phyloP scores from a whole-genome alignment of 257 asterid genomes.

The Fraxinus americana region DNA sequence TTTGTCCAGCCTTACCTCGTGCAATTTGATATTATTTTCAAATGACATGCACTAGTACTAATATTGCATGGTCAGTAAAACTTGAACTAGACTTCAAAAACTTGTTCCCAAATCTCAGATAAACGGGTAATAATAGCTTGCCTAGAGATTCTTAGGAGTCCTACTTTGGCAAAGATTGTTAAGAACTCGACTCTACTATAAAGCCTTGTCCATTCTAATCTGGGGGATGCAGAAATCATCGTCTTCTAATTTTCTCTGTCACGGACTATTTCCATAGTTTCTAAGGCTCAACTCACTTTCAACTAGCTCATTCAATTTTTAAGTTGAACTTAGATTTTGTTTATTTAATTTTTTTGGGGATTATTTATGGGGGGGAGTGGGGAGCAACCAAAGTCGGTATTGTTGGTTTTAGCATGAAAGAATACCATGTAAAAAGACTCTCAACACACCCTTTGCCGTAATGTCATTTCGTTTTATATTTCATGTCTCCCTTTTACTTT shows the following conservation, averaged over 20 bases:
- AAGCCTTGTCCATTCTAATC: not conserved
- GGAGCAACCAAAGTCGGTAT: not conserved
- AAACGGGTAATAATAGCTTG: not conserved
- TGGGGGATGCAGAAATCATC: not conserved
- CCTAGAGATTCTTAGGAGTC: not conserved
- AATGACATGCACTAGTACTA: not conserved
- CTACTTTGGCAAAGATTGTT: not conserved
- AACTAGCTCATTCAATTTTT: not conserved
- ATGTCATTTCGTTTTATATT: not conserved
- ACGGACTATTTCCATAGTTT: not conserved
- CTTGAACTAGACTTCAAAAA: not conserved
- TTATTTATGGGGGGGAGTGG: not conserved
- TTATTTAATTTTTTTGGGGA: not conserved
- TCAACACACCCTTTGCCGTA: too few species aligned
- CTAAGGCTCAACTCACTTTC: not conserved
- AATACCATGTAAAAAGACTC: not conserved
- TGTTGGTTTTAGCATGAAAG: not conserved
- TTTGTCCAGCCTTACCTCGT: not conserved
- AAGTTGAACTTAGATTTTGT: not conserved
- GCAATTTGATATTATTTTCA: not conserved
- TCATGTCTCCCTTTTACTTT: not conserved
- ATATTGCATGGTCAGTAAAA: not conserved
- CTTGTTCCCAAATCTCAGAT: not conserved
- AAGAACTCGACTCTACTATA: not conserved
- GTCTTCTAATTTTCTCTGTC: not conserved